Conservation (phyloP, 225 moss, liverwort and hornwort genomes). For the Sphagnum contortum region DNA sequence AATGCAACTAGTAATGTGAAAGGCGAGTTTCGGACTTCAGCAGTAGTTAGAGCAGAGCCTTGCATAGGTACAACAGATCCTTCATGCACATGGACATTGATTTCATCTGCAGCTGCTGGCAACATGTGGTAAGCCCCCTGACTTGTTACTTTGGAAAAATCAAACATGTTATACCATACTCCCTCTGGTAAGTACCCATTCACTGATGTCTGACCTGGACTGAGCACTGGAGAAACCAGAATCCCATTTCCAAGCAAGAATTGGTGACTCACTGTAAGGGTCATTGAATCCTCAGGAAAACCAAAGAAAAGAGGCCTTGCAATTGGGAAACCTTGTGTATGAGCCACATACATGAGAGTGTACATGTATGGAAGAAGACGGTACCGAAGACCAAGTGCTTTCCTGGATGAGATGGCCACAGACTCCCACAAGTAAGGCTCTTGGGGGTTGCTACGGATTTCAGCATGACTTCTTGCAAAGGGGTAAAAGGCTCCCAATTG, state of each 20-base stretch:
- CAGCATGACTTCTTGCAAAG: constrained; percentile 59
- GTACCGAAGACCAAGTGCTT: constrained; percentile 53
- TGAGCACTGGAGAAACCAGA: constrained; percentile 55
- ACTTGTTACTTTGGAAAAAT: constrained; percentile 26
- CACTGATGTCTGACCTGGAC: constrained; percentile 28
- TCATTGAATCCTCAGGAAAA: constrained; percentile 38
- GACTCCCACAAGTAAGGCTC: constrained; percentile 68
- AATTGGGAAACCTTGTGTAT: constrained; percentile 61
- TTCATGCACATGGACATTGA: constrained; percentile 56
- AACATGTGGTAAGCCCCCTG: constrained; percentile 15
- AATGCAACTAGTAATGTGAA: constrained; percentile 57
- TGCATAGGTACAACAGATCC: constrained; percentile 66
- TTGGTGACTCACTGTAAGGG: constrained; percentile 39
- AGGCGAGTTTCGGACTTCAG: constrained; percentile 36
- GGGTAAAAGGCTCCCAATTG: constrained; percentile 79
- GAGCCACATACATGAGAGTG: constrained; percentile 69
- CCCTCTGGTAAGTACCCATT: constrained; percentile 63
- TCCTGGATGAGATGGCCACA: constrained; percentile 37
- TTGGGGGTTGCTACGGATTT: constrained; percentile 18
- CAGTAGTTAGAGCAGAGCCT: constrained; percentile 40
- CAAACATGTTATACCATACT: constrained; percentile 68
- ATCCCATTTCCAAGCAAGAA: constrained; percentile 50
- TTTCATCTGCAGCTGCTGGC: constrained; percentile 33
- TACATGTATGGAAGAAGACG: constrained; percentile 58
- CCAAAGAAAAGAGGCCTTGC: constrained; percentile 61